These are phyloP conservation scores for Phytophthora foliorum DNA, from an alignment of 352 stramenopile species.

Conservation along the genomic window DNA sequence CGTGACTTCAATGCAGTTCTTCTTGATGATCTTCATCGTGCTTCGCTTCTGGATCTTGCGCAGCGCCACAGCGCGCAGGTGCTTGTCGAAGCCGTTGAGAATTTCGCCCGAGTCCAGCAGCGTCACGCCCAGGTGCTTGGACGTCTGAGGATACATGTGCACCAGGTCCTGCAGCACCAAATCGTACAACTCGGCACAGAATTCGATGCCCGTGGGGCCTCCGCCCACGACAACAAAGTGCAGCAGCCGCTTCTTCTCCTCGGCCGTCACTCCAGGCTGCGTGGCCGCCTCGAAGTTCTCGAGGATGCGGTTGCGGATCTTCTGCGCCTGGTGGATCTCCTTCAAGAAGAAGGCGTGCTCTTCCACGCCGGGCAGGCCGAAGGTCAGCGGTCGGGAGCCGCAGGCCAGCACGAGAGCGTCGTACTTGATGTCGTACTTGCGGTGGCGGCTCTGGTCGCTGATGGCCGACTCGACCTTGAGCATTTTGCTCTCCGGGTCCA, in stretches of 20 bases:
- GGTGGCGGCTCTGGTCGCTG: conserved; percentile 40
- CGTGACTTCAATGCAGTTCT: conserved; percentile 79
- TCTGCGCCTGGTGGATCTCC: conserved; percentile 95
- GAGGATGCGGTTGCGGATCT: conserved; percentile 81
- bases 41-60: conserved; percentile 83
- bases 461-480: conserved; percentile 78
- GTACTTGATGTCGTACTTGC: conserved; percentile 90
- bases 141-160: conserved; percentile 79
- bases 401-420: conserved; percentile 95
- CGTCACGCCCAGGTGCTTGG: conserved; percentile 76
- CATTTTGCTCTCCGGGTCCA: conserved; percentile 84
- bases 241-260: conserved; percentile 93
- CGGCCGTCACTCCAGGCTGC: conserved; percentile 81
- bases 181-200: conserved; percentile 97
- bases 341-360: conserved; percentile 98
- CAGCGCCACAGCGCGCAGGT: conserved; percentile 77
- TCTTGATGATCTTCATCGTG: conserved; percentile 85
- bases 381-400: conserved; percentile 96
- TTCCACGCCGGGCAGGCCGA: conserved; percentile 91
- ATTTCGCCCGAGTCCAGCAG: conserved; percentile 80
- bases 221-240: conserved; percentile 98
- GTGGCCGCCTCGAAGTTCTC: conserved; percentile 96
- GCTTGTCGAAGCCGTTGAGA: conserved; percentile 74
- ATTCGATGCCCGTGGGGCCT: conserved; percentile 96
- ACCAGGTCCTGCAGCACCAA: conserved; percentile 94